Base-by-base conservation (phyloP, 768 basidiomycete species). In the Leucosporidium yakuticum region DNA sequence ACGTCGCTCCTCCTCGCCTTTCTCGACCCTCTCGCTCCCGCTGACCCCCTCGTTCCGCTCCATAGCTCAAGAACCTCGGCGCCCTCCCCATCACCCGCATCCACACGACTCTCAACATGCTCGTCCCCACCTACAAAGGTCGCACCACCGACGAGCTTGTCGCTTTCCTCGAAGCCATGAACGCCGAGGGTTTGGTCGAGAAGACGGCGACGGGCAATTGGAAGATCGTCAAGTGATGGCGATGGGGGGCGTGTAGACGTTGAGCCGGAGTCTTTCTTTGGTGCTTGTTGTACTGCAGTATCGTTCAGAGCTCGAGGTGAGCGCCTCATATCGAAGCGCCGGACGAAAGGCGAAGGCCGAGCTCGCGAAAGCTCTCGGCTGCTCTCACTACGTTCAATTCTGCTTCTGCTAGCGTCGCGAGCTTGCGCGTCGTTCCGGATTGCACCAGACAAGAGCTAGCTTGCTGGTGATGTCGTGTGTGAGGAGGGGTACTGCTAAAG, bases 121-220 rank as follows among this genome's bases (percentile, higher is more conserved):
- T 90, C 75, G 89, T 88, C 15, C 88, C 88, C 6, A 87, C 85
- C 6, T 95, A 93, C 78, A 86, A 91, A 75, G 74, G 71, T 20
- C 85, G 85, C 69, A 86, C 86, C 6, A 77, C 86, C 17, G 91
- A 92, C 32, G 90, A 96, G 76, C 83, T 96, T 6, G 84, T 80
- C 4, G 80, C 77, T 49, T 91, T 95, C 73, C 84, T 96, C 85
- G 88, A 92, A 74, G 87, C 87, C 31, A 87, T 90, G 49, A 83
- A 85, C 69, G 81, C 85, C 64, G 90, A 94, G 75, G 90, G 88
- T 0, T 79, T 90, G 23, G 87, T 95, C 31, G 82, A 20, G 21
- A 66, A 58, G 51, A 62, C 60, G n/a, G 48, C 56, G 17, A 62
- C 25, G 32, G 68, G 65, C 12, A 20, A 44, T 34, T 73, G 68